phyloP scores from a whole-genome alignment of 345 rosid species.

The Acer yangbiense region DNA sequence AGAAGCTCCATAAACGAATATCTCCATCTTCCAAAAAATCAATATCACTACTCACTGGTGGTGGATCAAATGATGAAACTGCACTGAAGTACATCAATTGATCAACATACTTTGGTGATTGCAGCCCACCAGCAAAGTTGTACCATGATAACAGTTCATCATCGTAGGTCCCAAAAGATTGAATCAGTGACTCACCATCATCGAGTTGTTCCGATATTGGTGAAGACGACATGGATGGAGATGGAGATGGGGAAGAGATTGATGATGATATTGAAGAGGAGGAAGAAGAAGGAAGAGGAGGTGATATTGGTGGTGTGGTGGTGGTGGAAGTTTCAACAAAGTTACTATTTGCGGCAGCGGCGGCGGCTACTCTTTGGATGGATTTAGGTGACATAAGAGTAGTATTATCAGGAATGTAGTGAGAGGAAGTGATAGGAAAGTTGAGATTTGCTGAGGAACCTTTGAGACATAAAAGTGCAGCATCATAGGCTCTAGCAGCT shows the following conservation, averaged over 20 bases:
- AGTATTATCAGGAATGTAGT: constrained; percentile 41
- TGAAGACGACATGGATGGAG: constrained; percentile 41
- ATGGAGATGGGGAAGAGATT: constrained; percentile 33
- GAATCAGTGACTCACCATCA: constrained; percentile 49
- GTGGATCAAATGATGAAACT: constrained; percentile 39
- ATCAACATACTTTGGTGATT: constrained; percentile 60
- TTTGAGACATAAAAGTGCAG: constrained; percentile 90
- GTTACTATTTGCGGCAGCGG: constrained; percentile 50
- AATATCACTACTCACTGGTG: constrained; percentile 30
- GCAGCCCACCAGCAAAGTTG: constrained; percentile 43
- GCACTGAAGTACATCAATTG: constrained; percentile 42
- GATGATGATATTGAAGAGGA: constrained; percentile 8
- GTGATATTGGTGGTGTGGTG: constrained; percentile 19
- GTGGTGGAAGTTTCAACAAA: constrained; percentile 16
- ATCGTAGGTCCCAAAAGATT: constrained; percentile 27
- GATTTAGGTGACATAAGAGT: constrained; percentile 79
- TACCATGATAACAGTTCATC: constrained; percentile 41
- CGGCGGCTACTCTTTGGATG: constrained; percentile 84
- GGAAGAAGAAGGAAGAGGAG: constrained; percentile 24
- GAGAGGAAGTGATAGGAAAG: constrained; percentile 59
- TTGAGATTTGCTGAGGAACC: constrained; percentile 83
- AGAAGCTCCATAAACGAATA: constrained; percentile 83
- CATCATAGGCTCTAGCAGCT: constrained; percentile 97
- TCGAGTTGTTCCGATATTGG: constrained; percentile 44
- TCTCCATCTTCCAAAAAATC: constrained; percentile 68